Conservation (phyloP, 164 flowering plant genomes). For the Vitis cinerea region DNA sequence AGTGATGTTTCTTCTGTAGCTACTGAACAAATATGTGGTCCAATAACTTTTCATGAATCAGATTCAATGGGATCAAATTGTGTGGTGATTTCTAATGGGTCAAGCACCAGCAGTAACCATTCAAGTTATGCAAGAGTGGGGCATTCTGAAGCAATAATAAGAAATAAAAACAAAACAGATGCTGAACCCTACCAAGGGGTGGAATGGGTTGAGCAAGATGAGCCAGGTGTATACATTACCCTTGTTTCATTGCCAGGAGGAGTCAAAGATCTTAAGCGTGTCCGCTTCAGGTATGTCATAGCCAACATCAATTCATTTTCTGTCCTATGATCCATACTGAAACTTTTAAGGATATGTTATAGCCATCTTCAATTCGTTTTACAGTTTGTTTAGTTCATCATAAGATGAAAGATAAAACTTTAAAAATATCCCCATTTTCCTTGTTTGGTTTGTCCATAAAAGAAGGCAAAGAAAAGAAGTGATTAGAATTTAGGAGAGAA, state of each 20-base stretch:
- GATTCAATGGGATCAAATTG: conserved; percentile 18
- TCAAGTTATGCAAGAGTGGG: conserved; percentile 11
- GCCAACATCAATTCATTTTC: not conserved
- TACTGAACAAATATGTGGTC: conserved; percentile 14
- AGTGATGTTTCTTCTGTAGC: conserved; percentile 10
- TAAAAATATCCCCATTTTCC: no score
- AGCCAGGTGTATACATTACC: conserved; percentile 88
- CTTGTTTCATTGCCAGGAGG: conserved; percentile 74
- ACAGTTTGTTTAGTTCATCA: no score
- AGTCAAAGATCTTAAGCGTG: conserved; percentile 74
- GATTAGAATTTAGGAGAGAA: no score
- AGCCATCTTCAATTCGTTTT: no score
- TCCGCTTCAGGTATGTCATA: conserved; percentile 75
- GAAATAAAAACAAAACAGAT: conserved; percentile 17
- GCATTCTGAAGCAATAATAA: conserved; percentile 17
- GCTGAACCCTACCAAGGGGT: conserved; percentile 22
- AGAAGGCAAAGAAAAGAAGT: no score
- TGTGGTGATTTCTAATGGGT: conserved; percentile 15
- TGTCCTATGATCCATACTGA: no score
- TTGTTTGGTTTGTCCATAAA: no score
- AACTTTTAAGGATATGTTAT: no score
- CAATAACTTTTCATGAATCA: conserved; percentile 6
- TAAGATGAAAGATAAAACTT: no score
- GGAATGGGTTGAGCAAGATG: conserved; percentile 95
- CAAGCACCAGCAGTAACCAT: conserved; percentile 8